Evolutionary conservation across 148 eudicot species (phyloP).

Genomic region (Agrostemma githago): DNA sequence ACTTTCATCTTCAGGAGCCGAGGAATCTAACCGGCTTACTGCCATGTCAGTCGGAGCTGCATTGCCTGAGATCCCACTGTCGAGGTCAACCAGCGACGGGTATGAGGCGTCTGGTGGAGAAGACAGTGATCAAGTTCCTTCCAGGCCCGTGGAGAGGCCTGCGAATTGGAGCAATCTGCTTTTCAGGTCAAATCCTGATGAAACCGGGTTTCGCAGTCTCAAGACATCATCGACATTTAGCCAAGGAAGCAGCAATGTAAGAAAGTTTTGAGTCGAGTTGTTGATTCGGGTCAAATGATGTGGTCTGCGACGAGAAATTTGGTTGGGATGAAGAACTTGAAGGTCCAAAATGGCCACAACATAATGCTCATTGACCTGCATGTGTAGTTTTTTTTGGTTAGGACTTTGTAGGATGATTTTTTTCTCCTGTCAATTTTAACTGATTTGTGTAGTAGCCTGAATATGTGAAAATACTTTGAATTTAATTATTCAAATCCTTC

Average conservation of each 20-base stretch:
- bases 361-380: conserved; percentile 11
- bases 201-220: conserved; percentile 32
- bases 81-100: conserved; percentile 92
- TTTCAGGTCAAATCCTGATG: conserved; percentile 50
- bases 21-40: conserved; percentile 54
- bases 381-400: conserved; percentile 30
- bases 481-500: conserved; percentile 10
- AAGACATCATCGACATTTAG: conserved; percentile 47
- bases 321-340: background rate
- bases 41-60: conserved; percentile 35
- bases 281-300: conserved; percentile 16
- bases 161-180: conserved; percentile 63
- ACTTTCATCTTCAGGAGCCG: conserved; percentile 57
- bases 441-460: conserved; percentile 11
- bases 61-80: conserved; percentile 43
- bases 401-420: conserved; percentile 10
- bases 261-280: conserved; percentile 35
- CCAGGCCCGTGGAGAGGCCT: conserved; percentile 45
- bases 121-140: conserved; percentile 87
- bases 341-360: conserved; percentile 13
- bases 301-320: background rate
- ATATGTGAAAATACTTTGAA: conserved; percentile 22
- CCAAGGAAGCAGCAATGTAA: conserved; percentile 38
- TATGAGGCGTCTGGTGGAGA: conserved; percentile 99
- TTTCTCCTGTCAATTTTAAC: conserved; percentile 13